Evolutionary conservation across 2,329 filamentous ascomycete genomes (phyloP).

Genomic region (Elsinoe fawcettii): DNA sequence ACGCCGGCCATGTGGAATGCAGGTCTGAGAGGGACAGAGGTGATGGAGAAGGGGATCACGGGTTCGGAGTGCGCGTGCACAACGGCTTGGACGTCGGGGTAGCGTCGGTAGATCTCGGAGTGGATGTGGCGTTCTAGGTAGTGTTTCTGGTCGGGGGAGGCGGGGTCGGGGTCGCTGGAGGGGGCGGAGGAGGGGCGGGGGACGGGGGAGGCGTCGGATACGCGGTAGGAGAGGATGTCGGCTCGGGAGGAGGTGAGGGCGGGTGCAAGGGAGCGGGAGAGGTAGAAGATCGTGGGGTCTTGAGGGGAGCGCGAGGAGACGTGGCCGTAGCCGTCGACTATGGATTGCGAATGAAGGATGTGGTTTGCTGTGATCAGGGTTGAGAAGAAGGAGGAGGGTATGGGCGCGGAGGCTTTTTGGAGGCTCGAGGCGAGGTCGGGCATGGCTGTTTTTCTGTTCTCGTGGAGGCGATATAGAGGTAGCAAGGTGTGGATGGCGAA

Average conservation of each 20-base stretch:
- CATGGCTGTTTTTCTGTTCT: conserved; percentile 9
- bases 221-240: conserved; percentile 39
- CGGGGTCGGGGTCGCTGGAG: conserved; percentile 21
- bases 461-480: too few relatives aligned
- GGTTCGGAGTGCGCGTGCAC: conserved; percentile 38
- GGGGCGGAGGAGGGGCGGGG: conserved; percentile 19
- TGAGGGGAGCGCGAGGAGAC: conserved; percentile 31
- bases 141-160: conserved; percentile 18
- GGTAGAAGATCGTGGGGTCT: conserved; percentile 36
- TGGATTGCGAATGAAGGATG: conserved; percentile 28
- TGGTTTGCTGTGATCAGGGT: conserved; percentile 32
- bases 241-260: conserved; percentile 35
- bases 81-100: conserved; percentile 36
- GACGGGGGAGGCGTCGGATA: conserved; percentile 33
- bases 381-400: conserved; percentile 24
- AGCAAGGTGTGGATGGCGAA: too few relatives aligned
- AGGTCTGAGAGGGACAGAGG: conserved; percentile 32
- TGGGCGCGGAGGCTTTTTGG: conserved; percentile 7
- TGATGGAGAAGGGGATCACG: conserved; percentile 38
- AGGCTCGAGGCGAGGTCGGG: conserved; percentile 4
- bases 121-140: conserved; percentile 41
- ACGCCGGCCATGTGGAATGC: conserved; percentile 39
- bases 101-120: conserved; percentile 38
- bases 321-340: conserved; percentile 31
- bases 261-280: conserved; percentile 37